phyloP scores from a whole-genome alignment of 805 yeast genomes.

The Monosporozyma siamensis region DNA sequence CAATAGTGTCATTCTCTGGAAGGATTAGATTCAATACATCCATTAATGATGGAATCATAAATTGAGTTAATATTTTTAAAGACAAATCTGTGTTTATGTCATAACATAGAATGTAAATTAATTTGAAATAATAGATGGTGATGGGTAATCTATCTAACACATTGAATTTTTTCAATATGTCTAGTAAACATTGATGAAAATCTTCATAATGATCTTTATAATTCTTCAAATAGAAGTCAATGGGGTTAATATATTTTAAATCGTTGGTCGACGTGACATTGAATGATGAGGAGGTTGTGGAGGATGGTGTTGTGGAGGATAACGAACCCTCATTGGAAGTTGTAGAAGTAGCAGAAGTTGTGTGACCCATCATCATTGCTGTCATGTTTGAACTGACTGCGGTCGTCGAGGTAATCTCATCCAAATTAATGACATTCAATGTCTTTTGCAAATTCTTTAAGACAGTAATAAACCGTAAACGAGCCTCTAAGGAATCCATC shows the following conservation, averaged over 20 bases:
- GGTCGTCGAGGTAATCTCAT: background rate
- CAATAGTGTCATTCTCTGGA: constrained; percentile 4
- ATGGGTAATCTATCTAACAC: constrained; percentile 25
- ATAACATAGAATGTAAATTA: background rate
- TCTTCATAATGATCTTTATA: constrained; percentile 28
- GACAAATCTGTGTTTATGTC: background rate
- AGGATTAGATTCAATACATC: background rate
- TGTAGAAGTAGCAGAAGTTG: too few species aligned
- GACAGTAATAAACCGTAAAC: constrained; percentile 62
- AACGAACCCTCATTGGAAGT: constrained; percentile 48
- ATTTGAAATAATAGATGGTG: constrained; percentile 13
- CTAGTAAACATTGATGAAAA: constrained; percentile 28
- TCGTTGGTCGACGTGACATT: constrained; percentile 43
- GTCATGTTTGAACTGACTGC: constrained; percentile 48
- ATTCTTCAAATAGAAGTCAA: constrained; percentile 23
- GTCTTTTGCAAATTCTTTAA: constrained; percentile 55
- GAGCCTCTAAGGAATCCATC: constrained; percentile 87
- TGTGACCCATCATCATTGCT: too few species aligned
- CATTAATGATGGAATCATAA: constrained; percentile 4
- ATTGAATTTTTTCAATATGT: constrained; percentile 24
- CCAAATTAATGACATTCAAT: constrained; percentile 5
- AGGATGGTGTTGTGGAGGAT: constrained; percentile 10
- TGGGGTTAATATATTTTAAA: constrained; percentile 35
- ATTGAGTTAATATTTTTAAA: background rate
- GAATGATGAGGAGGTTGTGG: background rate